phyloP scores from a whole-genome alignment of 805 yeast species.

The Saccharomycopsis synnaedendra region DNA sequence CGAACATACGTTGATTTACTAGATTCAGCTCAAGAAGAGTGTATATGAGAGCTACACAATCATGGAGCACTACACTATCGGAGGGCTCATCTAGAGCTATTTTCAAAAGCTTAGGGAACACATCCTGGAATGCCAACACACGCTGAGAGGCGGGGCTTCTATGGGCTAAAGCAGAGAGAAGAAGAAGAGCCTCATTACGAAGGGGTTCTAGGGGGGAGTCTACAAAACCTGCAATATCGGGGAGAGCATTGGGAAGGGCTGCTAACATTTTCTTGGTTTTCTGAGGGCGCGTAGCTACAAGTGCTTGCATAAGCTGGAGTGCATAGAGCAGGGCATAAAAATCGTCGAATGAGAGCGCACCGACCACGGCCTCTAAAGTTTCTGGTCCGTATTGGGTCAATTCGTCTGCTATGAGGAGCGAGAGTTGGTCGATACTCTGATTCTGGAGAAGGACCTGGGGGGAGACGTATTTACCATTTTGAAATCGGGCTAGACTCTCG shows the following conservation, averaged over 20 bases:
- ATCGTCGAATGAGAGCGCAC: conserved; percentile 43
- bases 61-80: conserved; percentile 86
- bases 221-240: conserved; percentile 53
- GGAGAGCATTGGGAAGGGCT: conserved; percentile 66
- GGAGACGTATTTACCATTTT: conserved; percentile 71
- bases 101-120: conserved; percentile 72
- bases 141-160: conserved; percentile 83
- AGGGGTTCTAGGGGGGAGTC: conserved; percentile 72
- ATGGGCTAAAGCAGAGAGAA: conserved; percentile 74
- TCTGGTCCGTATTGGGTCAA: conserved; percentile 47
- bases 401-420: conserved; percentile 93
- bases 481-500: conserved; percentile 59
- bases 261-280: conserved; percentile 67
- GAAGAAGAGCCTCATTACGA: conserved; percentile 74
- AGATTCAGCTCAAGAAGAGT: conserved; percentile 72
- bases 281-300: conserved; percentile 63
- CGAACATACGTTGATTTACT: conserved; percentile 78
- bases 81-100: conserved; percentile 85
- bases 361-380: conserved; percentile 35
- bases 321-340: conserved; percentile 75
- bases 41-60: conserved; percentile 66
- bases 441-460: conserved; percentile 46
- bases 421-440: conserved; percentile 61
- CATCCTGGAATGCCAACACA: conserved; percentile 87
- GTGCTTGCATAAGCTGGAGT: conserved; percentile 73